These are phyloP conservation scores for Suhomyces pyralidae DNA, from an alignment of 805 yeast species.

Conservation along the genomic window DNA sequence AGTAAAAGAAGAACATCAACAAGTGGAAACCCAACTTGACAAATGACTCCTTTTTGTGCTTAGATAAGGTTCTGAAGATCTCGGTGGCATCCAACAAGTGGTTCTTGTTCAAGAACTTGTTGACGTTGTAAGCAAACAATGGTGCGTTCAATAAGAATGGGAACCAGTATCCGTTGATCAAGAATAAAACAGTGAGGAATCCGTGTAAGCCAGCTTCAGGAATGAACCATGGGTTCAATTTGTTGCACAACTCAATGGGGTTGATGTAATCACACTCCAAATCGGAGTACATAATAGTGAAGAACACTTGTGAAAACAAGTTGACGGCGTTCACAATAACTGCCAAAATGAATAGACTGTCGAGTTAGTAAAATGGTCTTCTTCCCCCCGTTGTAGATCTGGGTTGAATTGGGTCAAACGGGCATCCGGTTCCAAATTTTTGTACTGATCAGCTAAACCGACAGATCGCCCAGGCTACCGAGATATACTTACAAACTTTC, in stretches of 20 bases:
- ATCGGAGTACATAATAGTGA: constrained; percentile 93
- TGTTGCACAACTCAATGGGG: constrained; percentile 93
- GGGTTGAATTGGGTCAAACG: neutral
- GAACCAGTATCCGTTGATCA: constrained; percentile 91
- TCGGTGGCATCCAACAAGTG: constrained; percentile 95
- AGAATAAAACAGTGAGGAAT: constrained; percentile 62
- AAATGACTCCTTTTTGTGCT: constrained; percentile 90
- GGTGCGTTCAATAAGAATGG: constrained; percentile 82
- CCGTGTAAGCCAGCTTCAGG: constrained; percentile 90
- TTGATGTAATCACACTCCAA: constrained; percentile 95
- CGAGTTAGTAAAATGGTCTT: constrained; percentile 1
- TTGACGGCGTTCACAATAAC: constrained; percentile 83
- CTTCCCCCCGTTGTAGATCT: neutral
- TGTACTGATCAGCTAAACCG: neutral
- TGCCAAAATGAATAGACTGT: constrained; percentile 66
- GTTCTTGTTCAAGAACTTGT: constrained; percentile 74
- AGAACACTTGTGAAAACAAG: constrained; percentile 88
- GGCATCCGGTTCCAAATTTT: neutral
- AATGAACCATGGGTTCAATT: constrained; percentile 79
- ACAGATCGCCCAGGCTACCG: neutral
- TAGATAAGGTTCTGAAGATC: constrained; percentile 88
- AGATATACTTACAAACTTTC: constrained; percentile 26
- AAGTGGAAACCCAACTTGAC: constrained; percentile 88
- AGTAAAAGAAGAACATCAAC: constrained; percentile 89
- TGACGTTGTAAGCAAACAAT: constrained; percentile 75